These are phyloP conservation scores for Amphirosellinia nigrospora DNA, from an alignment of 495 filamentous ascomycete genomes.

Conservation along the genomic window DNA sequence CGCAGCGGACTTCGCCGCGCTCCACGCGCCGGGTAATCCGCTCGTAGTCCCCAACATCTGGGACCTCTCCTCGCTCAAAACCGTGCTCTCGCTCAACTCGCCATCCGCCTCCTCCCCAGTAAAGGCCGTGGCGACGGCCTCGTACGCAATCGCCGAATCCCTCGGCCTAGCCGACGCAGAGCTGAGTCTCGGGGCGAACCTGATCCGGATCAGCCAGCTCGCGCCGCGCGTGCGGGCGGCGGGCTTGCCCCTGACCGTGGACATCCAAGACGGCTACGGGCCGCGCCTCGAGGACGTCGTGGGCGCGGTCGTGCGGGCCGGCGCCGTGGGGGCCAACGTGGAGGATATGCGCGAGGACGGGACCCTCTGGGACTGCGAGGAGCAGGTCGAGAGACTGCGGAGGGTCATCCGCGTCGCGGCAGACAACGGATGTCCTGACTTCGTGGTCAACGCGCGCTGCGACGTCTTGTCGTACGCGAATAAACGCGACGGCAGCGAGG, in stretches of 20 bases:
- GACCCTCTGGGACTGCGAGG: not conserved
- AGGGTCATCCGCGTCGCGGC: not conserved
- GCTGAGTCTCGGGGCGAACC: conserved; percentile 43
- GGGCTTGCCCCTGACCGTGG: conserved; percentile 46
- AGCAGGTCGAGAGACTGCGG: not conserved
- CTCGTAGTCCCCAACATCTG: conserved; percentile 57
- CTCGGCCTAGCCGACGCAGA: conserved; percentile 48
- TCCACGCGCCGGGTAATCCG: conserved; percentile 53
- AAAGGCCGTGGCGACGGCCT: conserved; percentile 54
- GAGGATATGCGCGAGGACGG: conserved; percentile 4
- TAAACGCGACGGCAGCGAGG: too few relatives aligned
- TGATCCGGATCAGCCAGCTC: conserved; percentile 33
- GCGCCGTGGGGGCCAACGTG: conserved; percentile 10
- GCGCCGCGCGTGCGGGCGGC: conserved; percentile 30
- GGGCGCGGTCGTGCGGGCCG: not conserved
- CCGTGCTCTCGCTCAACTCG: conserved; percentile 44
- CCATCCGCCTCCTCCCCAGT: conserved; percentile 24
- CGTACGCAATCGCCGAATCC: conserved; percentile 51
- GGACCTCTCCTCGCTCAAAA: conserved; percentile 47
- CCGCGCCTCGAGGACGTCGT: conserved; percentile 38
- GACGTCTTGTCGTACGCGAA: not conserved
- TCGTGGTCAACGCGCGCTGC: conserved; percentile 1
- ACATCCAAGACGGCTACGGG: conserved; percentile 56
- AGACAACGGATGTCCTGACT: not conserved
- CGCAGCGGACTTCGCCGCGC: conserved; percentile 32